These are phyloP conservation scores for Diaporthe sp. DNA, from an alignment of 2,329 filamentous ascomycete genomes.

Conservation along the genomic window DNA sequence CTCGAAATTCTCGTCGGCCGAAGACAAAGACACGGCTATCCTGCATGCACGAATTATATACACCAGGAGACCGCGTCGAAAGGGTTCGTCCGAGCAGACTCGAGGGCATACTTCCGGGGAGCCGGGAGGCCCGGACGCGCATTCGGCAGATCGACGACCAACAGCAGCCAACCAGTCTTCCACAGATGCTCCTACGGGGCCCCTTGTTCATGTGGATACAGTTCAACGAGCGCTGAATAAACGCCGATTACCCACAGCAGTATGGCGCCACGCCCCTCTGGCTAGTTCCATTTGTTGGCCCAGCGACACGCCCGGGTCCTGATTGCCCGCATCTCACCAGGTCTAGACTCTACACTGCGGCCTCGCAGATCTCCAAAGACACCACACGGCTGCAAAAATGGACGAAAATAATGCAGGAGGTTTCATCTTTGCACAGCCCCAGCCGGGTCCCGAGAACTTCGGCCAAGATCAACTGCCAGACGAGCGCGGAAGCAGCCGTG, in stretches of 20 bases:
- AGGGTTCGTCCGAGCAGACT: not conserved
- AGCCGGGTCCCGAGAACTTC: not conserved
- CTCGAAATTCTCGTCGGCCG: not conserved
- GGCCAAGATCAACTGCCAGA: not conserved
- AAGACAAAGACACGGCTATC: not conserved
- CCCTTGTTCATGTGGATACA: not conserved
- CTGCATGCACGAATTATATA: not conserved
- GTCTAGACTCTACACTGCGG: not conserved
- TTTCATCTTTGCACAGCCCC: not conserved
- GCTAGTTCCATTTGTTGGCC: not conserved
- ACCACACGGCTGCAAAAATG: not conserved
- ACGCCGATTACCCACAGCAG: not conserved
- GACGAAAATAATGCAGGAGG: not conserved
- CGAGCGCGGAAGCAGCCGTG: not conserved
- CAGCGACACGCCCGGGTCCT: not conserved
- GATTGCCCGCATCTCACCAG: not conserved
- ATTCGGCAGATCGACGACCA: constrained; percentile 6
- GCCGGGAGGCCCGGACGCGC: not conserved
- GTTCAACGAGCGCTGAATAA: not conserved
- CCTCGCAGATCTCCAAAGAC: not conserved
- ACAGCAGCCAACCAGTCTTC: constrained; percentile 4
- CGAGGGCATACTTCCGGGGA: not conserved
- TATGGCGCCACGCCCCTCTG: not conserved
- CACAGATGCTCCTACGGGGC: not conserved
- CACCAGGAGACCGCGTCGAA: not conserved